Evolutionary conservation across 768 basidiomycete genomes (phyloP), one percentile per base, ranked within the genome.

Genomic region (Macrolepiota fuliginosa): DNA sequence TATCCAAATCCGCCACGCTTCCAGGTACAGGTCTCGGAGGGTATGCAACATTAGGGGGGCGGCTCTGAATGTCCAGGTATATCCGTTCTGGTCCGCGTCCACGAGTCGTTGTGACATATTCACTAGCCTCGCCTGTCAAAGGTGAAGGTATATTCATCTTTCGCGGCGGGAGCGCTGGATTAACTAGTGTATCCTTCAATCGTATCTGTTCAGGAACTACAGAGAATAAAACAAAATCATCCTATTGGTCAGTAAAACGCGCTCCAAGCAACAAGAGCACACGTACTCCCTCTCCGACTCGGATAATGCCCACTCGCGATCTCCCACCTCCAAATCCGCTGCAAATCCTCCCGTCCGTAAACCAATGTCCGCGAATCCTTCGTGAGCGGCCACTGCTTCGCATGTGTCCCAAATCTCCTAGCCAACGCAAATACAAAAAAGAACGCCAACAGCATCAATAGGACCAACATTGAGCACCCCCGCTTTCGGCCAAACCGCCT

Each of bases 261-360:
- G 29, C 19, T 32, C 29, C 36, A 49, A 61, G 17, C 51, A 52
- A 51, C 36, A 7, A 36, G 36, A 53, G 50, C 59, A 35, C 58
- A 81, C 91, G 70, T 74, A 94, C 95, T 83, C 67, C 81, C 80
- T 60, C 84, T 81, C 57, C 84, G 81, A 74, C 92, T 95, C 9
- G 96, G 96, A 78, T 94, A 94, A 75, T 97, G 95, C 0, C 97
- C 97, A 64, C 92, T 92, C 35, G 86, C 78, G 60, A 98, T 83
- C 75, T 99, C 96, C 95, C 95, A 98, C 63, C 88, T 80, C 96
- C 96, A 98, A 73, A 99, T 92, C 60, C 89, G 82, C 68, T 90
- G 91, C 45, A 97, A 71, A 69, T 98, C 94, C 61, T 90, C 86
- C 52, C 88, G 80, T 60, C 80, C 79, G 69, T 84, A 94, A 37